A percentile compares a stretch with the other conserved stretches of the same genome.
These are phyloP conservation scores for Fusarium poae DNA, from an alignment of 2,329 filamentous ascomycete species.

Conservation along the genomic window DNA sequence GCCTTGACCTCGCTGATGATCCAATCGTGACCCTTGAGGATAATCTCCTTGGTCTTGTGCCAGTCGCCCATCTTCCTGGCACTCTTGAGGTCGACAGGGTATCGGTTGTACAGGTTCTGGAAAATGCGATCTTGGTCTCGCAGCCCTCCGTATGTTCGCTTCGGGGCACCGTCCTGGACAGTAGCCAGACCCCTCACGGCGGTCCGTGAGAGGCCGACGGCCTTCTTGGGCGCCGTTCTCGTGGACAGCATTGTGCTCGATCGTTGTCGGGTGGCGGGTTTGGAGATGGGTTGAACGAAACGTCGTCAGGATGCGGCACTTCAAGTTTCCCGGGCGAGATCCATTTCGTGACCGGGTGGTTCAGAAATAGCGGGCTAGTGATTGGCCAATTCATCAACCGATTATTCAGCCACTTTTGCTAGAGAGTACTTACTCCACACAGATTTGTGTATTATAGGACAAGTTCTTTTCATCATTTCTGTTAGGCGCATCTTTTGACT, in stretches of 20 bases:
- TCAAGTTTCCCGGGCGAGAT: conserved; percentile 54
- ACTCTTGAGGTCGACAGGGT: conserved; percentile 89
- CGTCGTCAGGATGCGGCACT: conserved; percentile 55
- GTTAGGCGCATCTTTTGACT: conserved; percentile 29
- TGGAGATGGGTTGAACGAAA: conserved; percentile 50
- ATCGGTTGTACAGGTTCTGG: conserved; percentile 96
- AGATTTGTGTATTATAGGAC: fast-evolving
- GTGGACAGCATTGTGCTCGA: conserved; percentile 60
- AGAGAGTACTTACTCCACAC: conserved; percentile 45
- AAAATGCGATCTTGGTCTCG: conserved; percentile 99
- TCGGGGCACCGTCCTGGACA: conserved; percentile 78
- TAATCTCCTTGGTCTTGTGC: conserved; percentile 99
- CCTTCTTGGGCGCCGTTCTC: conserved; percentile 58
- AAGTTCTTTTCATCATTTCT: conserved; percentile 42
- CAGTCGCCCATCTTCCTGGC: conserved; percentile 99
- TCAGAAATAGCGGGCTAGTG: conserved; percentile 55
- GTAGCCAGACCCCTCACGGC: conserved; percentile 80
- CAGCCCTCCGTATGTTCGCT: conserved; percentile 84
- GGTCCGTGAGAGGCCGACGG: conserved; percentile 58
- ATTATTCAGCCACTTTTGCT: conserved; percentile 51
- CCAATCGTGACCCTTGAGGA: conserved; percentile 98
- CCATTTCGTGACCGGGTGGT: conserved; percentile 48
- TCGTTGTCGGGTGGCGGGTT: conserved; percentile 52
- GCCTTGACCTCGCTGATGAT: conserved; percentile 98
- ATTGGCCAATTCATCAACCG: conserved; percentile 57